phyloP scores from a whole-genome alignment of 1,284 basidiomycete genomes.

The Austroboletus novae-zelandiae region DNA sequence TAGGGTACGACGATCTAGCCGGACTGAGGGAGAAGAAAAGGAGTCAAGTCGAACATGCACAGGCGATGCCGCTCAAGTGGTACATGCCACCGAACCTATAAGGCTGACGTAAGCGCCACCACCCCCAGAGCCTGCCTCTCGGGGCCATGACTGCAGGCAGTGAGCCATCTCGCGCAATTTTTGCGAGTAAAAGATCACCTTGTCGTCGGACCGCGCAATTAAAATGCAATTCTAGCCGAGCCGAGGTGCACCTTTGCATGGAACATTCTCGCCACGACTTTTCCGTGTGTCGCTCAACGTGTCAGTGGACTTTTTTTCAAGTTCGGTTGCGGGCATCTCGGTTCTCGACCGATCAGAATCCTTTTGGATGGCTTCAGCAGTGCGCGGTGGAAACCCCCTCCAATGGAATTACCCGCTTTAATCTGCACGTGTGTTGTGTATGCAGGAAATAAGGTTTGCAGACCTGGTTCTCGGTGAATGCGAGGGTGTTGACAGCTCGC shows the following conservation, averaged over 20 bases:
- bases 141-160: background rate
- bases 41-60: constrained; percentile 22
- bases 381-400: too few species aligned
- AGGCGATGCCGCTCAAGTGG: constrained; percentile 13
- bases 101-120: constrained; percentile 23
- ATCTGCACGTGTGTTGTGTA: too few species aligned
- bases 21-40: constrained; percentile 30
- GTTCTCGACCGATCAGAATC: too few species aligned
- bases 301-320: background rate
- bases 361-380: too few species aligned
- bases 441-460: too few species aligned
- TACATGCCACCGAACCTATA: constrained; percentile 18
- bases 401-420: too few species aligned
- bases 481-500: too few species aligned
- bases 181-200: background rate
- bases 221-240: background rate
- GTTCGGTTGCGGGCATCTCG: background rate
- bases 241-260: background rate
- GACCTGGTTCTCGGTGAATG: too few species aligned
- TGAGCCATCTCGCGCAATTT: constrained; percentile 11
- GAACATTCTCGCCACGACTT: background rate
- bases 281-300: too few species aligned
- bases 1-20: constrained; percentile 28
- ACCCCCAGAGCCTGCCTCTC: constrained; percentile 14
- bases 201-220: constrained; percentile 1